Evolutionary conservation across 768 basidiomycete species (phyloP), one percentile per base, ranked within the genome.

Genomic region (Asterophora parasitica): DNA sequence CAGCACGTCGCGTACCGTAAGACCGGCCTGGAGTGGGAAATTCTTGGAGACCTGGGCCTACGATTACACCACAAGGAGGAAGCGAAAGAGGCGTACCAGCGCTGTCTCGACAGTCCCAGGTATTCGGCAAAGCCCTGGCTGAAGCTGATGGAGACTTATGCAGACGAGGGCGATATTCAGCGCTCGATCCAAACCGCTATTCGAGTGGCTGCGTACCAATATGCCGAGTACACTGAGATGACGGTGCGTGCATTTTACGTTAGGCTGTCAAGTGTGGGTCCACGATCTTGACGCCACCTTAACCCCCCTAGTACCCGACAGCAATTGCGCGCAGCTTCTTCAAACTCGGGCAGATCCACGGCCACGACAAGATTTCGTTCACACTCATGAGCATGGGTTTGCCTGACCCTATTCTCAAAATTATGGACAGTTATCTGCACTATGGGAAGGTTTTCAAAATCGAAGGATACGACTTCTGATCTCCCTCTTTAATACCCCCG

Each of bases 61-160:
- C 83, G 96, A n/a, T 65, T 99, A 46, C 89, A 95, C 60, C 96
- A 98, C 71, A 94, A 92, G 65, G 96, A 99, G 61, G 96, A 99
- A 61, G 93, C 92, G 30, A 98, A 99, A 67, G 96, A 99, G 62
- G 94, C 93, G 4, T 99, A 87, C 62, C 92, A 96, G 62, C 83
- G 94, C 7, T 93, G 92, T 66, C 79, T 98, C 30, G 96, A 98
- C 56, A 74, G 82, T 27, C 77, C 83, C 19, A 75, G 87, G 17
- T 98, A 96, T 66, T 86, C 88, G 4, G 78, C 83, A 49, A 97
- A 95, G 65, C 93, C 94, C 4, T 94, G 96, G 92, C 69, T 79
- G 42, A 94, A 93, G 66, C 67, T 98, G 42, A 80, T 99, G 72
- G 93, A 97, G 67, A 88, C 85, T 79, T 98, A 96, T 56, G 84